Evolutionary conservation across 768 basidiomycete species (phyloP), one percentile per base, ranked within the genome.

Genomic region (Saitozyma podzolica): DNA sequence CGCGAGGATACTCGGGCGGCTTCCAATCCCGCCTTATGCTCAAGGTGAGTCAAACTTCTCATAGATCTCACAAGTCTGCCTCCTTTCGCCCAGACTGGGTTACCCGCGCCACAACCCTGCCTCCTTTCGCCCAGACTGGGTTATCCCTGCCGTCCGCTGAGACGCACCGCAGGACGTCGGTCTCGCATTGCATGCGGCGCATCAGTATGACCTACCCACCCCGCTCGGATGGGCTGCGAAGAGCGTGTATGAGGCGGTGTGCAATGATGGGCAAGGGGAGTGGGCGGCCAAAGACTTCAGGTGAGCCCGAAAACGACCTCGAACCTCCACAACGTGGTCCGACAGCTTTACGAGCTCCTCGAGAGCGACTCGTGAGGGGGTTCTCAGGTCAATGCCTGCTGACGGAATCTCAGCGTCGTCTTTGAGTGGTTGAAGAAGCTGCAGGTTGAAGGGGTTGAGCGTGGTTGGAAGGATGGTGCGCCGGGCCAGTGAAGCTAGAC

Each of bases 221-320:
- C 74, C 74, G 9, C 56, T 76, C 53, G 65, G 67, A 20, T 76
- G 74, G 74, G 74, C 74, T 1, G 72, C 74, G 7, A 69, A 67
- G 55, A 72, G 69, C 51, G 70, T 76, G 7, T 76, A 76, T 50
- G 65, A 73, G 8, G 62, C 68, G 45, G 74, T 76, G 9, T 73
- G 74, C 40, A 39, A 54, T 6, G 72, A 73, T 20, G 62, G 50
- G 9, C 62, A 67, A 3, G 65, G 59, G 2, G 69, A 68, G 14
- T 56, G 63, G 70, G 69, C 69, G 0, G 64, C 62, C 3, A 71
- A 69, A 52, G 74, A 76, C 63, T 76, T 76, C 63, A 74, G 73
- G 70, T 74, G 29, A 47, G 67, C 50, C 10, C 2, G 2, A 47
- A 47, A 17, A 13, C 11, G 45, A 47, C n/a, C 6, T 47, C 6